phyloP scores from a whole-genome alignment of 116 monocot genomes.

The Iris pallida region DNA sequence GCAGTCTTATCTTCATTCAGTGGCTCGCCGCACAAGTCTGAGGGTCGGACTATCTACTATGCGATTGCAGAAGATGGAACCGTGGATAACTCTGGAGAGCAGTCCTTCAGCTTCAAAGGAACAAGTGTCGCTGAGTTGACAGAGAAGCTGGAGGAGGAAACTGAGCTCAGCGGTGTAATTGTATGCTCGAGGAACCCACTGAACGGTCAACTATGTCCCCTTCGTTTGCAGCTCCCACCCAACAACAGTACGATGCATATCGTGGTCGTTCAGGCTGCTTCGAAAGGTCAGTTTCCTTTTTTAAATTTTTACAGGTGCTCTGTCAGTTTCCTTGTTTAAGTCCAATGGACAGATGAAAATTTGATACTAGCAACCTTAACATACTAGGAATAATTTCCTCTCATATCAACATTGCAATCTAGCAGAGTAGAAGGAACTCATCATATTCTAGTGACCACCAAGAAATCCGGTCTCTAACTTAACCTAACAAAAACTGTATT shows the following conservation, averaged over 20 bases:
- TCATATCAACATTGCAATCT: no score
- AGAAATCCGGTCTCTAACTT: no score
- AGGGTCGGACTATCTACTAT: conserved; percentile 67
- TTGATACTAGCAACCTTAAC: no score
- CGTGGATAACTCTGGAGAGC: conserved; percentile 19
- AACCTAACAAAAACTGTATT: no score
- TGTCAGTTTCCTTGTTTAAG: no score
- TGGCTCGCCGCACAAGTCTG: conserved; percentile 31
- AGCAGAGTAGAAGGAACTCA: no score
- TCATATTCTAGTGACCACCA: no score
- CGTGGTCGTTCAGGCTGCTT: conserved; percentile 47
- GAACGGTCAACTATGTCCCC: conserved; percentile 56
- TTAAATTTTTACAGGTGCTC: no score
- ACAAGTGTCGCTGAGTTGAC: conserved; percentile 49
- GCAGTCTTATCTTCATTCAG: conserved; percentile 45
- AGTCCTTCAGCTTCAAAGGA: conserved; percentile 52
- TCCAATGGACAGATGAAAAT: no score
- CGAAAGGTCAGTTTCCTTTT: conserved; percentile 49
- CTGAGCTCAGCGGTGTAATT: conserved; percentile 35
- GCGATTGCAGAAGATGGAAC: conserved; percentile 45
- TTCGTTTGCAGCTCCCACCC: conserved; percentile 63
- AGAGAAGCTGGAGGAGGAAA: conserved; percentile 49
- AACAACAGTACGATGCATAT: conserved; percentile 49
- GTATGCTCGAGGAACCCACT: conserved; percentile 56
- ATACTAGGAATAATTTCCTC: no score